phyloP scores from a whole-genome alignment of 345 rosid species.

The Euphorbia peplus region DNA sequence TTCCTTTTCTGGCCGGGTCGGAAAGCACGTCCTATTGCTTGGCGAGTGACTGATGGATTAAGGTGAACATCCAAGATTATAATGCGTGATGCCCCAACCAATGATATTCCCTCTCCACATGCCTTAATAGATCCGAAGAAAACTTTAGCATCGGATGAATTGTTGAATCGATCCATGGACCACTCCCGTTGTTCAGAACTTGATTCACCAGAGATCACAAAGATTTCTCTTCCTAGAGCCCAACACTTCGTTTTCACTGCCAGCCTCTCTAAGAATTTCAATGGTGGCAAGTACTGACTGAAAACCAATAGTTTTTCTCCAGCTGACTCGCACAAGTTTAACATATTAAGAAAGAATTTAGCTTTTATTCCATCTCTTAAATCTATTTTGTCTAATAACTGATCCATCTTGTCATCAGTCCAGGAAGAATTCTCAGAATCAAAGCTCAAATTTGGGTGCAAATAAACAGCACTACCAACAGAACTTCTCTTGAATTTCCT shows the following conservation, averaged over 20 bases:
- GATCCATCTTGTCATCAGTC: conserved; percentile 56
- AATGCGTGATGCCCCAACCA: conserved; percentile 86
- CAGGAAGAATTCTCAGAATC: conserved; percentile 32
- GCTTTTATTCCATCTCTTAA: conserved; percentile 74
- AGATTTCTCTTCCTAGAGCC: conserved; percentile 58
- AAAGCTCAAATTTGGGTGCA: conserved; percentile 56
- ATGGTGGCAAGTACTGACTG: conserved; percentile 71
- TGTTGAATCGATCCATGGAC: conserved; percentile 79
- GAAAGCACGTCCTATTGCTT: conserved; percentile 84
- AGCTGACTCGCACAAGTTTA: conserved; percentile 56
- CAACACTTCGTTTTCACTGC: conserved; percentile 51
- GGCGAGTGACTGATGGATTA: conserved; percentile 97
- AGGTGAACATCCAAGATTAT: conserved; percentile 80
- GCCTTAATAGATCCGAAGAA: conserved; percentile 91
- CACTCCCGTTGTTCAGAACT: conserved; percentile 63
- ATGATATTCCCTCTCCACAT: conserved; percentile 93
- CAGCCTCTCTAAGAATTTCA: conserved; percentile 66
- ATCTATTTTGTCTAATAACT: conserved; percentile 41
- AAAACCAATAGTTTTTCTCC: conserved; percentile 80
- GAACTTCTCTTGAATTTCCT: conserved; percentile 63
- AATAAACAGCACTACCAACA: conserved; percentile 60
- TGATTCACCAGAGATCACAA: conserved; percentile 71
- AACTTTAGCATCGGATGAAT: conserved; percentile 63
- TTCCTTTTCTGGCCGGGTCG: conserved; percentile 84
- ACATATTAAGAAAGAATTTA: conserved; percentile 66